Conservation (phyloP, 2,329 filamentous ascomycete genomes). For the Diaporthe aspalathi region DNA sequence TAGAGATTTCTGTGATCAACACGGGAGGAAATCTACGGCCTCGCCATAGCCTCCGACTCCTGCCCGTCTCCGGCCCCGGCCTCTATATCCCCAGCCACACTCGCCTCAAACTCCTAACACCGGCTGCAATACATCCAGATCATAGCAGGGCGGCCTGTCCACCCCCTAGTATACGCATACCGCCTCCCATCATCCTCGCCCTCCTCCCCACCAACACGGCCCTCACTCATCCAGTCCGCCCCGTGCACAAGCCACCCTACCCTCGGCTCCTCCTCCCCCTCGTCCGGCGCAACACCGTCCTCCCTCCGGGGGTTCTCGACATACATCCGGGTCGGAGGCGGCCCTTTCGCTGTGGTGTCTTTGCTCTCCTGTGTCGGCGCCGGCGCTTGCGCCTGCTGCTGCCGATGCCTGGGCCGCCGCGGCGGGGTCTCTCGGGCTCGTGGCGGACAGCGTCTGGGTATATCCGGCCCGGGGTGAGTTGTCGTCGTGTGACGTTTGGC, state of each 20-base stretch:
- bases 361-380: too few relatives aligned
- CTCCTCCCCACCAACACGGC: background rate
- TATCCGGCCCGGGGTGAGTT: background rate
- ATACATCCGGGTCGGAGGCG: background rate
- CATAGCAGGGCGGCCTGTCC: background rate
- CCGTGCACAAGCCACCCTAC: background rate
- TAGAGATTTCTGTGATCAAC: background rate
- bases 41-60: background rate
- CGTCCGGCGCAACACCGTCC: background rate
- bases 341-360: background rate
- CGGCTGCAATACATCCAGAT: constrained; percentile 20
- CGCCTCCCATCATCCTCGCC: background rate
- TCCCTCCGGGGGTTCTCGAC: background rate
- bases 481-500: background rate
- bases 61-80: background rate
- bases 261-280: background rate
- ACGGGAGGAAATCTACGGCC: background rate
- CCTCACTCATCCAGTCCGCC: background rate
- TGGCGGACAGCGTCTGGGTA: background rate
- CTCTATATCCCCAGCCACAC: background rate
- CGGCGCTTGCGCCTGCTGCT: too few relatives aligned
- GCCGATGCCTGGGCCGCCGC: background rate
- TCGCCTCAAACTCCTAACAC: background rate
- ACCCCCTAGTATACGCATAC: background rate
- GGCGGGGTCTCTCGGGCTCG: background rate